A percentile compares a stretch with the other conserved stretches of the same genome.
Conservation (phyloP, 768 basidiomycete species). For the Boletus reticulatus region DNA sequence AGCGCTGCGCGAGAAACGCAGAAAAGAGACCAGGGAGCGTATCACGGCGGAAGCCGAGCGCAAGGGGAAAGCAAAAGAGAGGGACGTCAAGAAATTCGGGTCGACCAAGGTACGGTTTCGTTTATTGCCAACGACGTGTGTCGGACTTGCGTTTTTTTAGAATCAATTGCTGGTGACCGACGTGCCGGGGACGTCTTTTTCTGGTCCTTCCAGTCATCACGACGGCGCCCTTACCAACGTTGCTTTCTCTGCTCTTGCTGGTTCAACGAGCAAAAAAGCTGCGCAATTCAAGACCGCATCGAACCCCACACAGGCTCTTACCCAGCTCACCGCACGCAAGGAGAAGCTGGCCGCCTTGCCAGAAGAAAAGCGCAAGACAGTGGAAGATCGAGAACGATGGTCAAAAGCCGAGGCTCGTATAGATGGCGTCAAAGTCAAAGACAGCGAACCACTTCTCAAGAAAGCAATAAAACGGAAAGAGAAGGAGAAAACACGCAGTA, state of each 20-base stretch:
- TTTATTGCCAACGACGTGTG: not conserved
- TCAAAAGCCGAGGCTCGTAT: conserved; percentile 84
- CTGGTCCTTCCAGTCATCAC: conserved; percentile 26
- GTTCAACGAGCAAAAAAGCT: conserved; percentile 47
- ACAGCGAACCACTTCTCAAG: conserved; percentile 82
- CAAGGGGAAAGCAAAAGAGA: conserved; percentile 47
- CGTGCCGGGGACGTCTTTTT: conserved; percentile 20
- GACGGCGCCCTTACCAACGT: conserved; percentile 56
- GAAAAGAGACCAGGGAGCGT: conserved; percentile 86
- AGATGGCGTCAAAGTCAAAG: conserved; percentile 88
- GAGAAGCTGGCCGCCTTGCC: conserved; percentile 74
- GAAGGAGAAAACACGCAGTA: conserved; percentile 82
- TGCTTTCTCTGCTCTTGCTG: conserved; percentile 63
- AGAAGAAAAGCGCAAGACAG: conserved; percentile 77
- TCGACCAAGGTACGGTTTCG: conserved; percentile 51
- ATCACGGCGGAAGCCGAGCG: conserved; percentile 62
- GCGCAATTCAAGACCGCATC: conserved; percentile 65
- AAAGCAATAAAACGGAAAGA: conserved; percentile 93
- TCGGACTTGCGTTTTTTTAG: conserved; percentile 33
- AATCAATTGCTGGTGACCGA: conserved; percentile 74
- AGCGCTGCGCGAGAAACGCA: conserved; percentile 77
- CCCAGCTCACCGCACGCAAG: conserved; percentile 73
- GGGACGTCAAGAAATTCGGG: conserved; percentile 42
- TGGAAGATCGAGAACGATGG: conserved; percentile 86
- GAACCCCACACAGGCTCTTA: conserved; percentile 84